Evolutionary conservation across 805 yeast species (phyloP).

Genomic region (Myxozyma melibiosi): DNA sequence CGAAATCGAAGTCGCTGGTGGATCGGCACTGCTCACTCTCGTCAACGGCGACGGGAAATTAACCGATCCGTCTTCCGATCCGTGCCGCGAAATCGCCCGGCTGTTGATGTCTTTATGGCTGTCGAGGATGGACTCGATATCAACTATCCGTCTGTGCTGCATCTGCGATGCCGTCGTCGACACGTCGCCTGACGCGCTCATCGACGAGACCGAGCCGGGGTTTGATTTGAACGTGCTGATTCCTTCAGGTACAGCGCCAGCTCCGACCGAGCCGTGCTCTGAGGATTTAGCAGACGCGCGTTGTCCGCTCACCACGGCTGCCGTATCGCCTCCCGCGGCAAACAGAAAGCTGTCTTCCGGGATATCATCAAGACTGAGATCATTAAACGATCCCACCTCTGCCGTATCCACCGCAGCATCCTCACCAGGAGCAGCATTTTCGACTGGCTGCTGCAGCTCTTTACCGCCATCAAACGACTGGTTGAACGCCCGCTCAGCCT

Average conservation of each 20-base stretch:
- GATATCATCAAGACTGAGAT: constrained; percentile 8
- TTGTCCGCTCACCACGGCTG: neutral
- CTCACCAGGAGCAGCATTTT: neutral
- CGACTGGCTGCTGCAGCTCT: too few relatives aligned
- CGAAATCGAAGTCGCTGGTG: neutral
- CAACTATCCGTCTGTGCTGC: neutral
- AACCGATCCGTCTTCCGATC: constrained; percentile 13
- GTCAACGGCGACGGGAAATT: constrained; percentile 1
- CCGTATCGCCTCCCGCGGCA: neutral
- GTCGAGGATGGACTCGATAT: constrained; percentile 23
- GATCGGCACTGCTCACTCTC: neutral
- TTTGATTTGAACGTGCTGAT: neutral
- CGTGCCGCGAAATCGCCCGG: constrained; percentile 16
- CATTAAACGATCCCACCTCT: constrained; percentile 4
- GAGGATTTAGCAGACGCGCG: neutral
- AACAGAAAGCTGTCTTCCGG: constrained; percentile 21
- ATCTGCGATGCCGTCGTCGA: neutral
- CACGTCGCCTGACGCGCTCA: constrained; percentile 9
- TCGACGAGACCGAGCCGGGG: constrained; percentile 16
- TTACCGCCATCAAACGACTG: constrained; percentile 5
- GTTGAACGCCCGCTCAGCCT: constrained; percentile 11
- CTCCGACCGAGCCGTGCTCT: constrained; percentile 3
- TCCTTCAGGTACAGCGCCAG: too few relatives aligned
- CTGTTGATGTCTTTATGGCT: constrained; percentile 27
- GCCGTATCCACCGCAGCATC: neutral